These are phyloP conservation scores for Trichophaea hybrida DNA, from an alignment of 2,329 filamentous ascomycete genomes.

Conservation along the genomic window DNA sequence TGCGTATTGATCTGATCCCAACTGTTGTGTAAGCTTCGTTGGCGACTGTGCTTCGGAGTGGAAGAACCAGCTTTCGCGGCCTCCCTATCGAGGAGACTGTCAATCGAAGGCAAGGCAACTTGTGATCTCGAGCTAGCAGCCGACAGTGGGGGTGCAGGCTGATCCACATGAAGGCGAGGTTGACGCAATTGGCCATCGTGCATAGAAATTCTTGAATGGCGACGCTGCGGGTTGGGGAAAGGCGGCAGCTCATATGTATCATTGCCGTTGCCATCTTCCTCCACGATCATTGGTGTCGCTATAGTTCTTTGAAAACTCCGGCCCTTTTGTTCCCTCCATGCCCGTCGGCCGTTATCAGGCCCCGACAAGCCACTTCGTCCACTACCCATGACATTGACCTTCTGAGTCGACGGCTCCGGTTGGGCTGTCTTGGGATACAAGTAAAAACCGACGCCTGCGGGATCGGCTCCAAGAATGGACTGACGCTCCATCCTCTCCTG, in stretches of 20 bases:
- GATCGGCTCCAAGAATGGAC: conserved; percentile 20
- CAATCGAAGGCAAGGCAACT: neutral
- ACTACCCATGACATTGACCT: conserved; percentile 8
- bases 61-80: neutral
- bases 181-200: neutral
- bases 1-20: conserved; percentile 8
- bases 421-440: conserved; percentile 15
- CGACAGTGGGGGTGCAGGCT: neutral
- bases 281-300: conserved; percentile 15
- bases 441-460: conserved; percentile 19
- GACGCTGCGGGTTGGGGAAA: neutral
- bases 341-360: conserved; percentile 7
- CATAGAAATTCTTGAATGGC: neutral
- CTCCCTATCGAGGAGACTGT: neutral
- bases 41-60: neutral
- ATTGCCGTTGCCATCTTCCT: conserved; percentile 15
- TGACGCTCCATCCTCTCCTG: conserved; percentile 21
- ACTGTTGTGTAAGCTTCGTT: conserved; percentile 10
- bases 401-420: neutral
- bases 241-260: neutral
- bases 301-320: conserved; percentile 14
- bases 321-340: conserved; percentile 17
- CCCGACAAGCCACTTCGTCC: conserved; percentile 6
- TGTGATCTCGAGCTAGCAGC: neutral
- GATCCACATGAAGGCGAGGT: neutral